These are phyloP conservation scores for Melanomma pulvis-pyrius DNA, from an alignment of 495 filamentous ascomycete species.

Conservation along the genomic window DNA sequence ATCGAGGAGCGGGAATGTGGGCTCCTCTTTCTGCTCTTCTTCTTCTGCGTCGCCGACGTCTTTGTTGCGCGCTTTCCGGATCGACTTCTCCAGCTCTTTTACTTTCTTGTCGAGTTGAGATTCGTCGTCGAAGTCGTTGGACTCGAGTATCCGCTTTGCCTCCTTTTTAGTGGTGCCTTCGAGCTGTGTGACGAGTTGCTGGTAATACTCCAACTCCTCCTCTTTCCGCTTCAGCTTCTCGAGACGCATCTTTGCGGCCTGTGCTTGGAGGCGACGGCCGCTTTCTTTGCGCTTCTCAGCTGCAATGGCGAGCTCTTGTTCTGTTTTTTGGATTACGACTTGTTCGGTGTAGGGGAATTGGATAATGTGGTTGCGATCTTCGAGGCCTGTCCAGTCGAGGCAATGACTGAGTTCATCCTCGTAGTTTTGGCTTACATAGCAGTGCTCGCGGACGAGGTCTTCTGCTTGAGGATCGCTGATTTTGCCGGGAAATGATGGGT, in stretches of 20 bases:
- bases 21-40: constrained; percentile 73
- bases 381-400: constrained; percentile 84
- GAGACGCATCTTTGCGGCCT: constrained; percentile 93
- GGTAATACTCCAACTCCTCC: constrained; percentile 92
- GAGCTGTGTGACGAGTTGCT: constrained; percentile 70
- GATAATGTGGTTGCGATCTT: constrained; percentile 83
- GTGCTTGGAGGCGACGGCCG: constrained; percentile 87
- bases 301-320: constrained; percentile 85
- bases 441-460: constrained; percentile 82
- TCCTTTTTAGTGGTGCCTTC: constrained; percentile 81
- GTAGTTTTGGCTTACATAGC: constrained; percentile 84
- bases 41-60: constrained; percentile 84
- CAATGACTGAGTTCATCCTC: constrained; percentile 71
- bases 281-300: constrained; percentile 93
- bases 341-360: constrained; percentile 95
- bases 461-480: constrained; percentile 84
- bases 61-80: constrained; percentile 85
- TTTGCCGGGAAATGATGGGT: constrained; percentile 83
- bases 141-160: constrained; percentile 77
- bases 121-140: constrained; percentile 91
- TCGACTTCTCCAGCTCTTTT: constrained; percentile 83
- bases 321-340: constrained; percentile 80
- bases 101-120: constrained; percentile 75
- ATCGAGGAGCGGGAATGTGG: constrained; percentile 85
- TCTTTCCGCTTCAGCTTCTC: constrained; percentile 95